A percentile compares a stretch with the other conserved stretches of the same genome.
These are phyloP conservation scores for Capsicum rhomboideum DNA, from an alignment of 257 asterid genomes.

Conservation along the genomic window DNA sequence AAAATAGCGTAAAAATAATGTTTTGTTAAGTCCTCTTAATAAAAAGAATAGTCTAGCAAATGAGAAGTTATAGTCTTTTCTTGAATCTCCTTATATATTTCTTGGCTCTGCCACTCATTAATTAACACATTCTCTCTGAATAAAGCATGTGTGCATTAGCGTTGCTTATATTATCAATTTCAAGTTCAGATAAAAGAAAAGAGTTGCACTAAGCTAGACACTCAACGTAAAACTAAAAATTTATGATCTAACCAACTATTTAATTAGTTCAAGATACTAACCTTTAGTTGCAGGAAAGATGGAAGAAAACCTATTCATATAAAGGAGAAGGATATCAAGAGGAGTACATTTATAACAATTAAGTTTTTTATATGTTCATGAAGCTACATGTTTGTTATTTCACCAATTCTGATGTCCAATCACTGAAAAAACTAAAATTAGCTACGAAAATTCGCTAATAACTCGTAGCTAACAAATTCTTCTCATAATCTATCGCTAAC, in stretches of 20 bases:
- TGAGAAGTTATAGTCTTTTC: too few relatives aligned
- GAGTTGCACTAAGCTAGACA: neutral
- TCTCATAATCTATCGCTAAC: neutral
- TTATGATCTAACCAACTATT: neutral
- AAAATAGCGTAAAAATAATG: too few relatives aligned
- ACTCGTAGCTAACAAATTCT: neutral
- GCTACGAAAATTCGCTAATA: neutral
- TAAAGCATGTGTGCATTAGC: neutral
- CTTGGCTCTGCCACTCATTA: too few relatives aligned
- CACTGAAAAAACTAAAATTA: neutral
- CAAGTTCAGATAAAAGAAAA: neutral
- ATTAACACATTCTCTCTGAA: neutral
- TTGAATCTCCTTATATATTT: too few relatives aligned
- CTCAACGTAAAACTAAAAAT: neutral
- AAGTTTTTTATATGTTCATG: neutral
- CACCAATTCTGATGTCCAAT: neutral
- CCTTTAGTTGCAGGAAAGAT: neutral
- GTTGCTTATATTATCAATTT: neutral
- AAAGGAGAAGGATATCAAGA: too few relatives aligned
- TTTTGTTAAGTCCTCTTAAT: too few relatives aligned
- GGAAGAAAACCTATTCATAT: too few relatives aligned
- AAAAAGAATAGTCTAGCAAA: too few relatives aligned
- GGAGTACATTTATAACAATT: neutral
- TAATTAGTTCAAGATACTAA: neutral
- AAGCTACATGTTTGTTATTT: neutral